Percentiles rank a stretch among this genome's conserved stretches.
phyloP scores from a whole-genome alignment of 768 basidiomycete species.

The Naganishia kalamii region DNA sequence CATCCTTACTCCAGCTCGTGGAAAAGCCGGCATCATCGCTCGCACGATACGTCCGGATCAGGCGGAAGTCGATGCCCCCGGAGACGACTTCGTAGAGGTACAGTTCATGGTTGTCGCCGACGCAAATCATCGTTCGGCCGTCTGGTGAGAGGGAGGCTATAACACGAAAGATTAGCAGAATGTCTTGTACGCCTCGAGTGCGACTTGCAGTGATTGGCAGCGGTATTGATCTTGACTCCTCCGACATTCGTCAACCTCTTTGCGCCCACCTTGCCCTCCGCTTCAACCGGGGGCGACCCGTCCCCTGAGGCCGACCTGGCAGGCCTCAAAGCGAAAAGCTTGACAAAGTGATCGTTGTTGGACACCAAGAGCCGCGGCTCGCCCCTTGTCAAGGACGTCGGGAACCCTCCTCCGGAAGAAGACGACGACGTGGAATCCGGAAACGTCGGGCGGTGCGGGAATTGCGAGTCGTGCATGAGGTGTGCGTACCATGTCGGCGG shows the following conservation, averaged over 20 bases:
- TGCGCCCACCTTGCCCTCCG: constrained; percentile 18
- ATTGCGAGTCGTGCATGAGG: neutral
- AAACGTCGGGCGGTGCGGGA: constrained; percentile 12
- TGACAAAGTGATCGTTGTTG: constrained; percentile 78
- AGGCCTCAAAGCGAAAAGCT: constrained; percentile 62
- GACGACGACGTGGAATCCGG: constrained; percentile 17
- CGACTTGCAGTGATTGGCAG: constrained; percentile 44
- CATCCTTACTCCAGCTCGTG: constrained; percentile 44
- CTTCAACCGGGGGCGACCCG: neutral
- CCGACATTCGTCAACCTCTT: constrained; percentile 36
- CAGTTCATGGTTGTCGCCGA: constrained; percentile 82
- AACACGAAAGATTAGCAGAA: neutral
- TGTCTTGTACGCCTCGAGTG: neutral
- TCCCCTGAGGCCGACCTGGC: neutral
- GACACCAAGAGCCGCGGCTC: constrained; percentile 74
- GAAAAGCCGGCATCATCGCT: constrained; percentile 44
- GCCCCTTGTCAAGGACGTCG: constrained; percentile 43
- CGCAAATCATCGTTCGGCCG: constrained; percentile 74
- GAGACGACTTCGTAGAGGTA: constrained; percentile 72
- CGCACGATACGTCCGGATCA: constrained; percentile 58
- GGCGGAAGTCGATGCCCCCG: constrained; percentile 55
- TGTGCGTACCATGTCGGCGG: constrained; percentile 3
- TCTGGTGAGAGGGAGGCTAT: constrained; percentile 84
- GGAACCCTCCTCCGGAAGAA: too few species aligned
- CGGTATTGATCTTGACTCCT: constrained; percentile 34